A percentile compares a stretch with the other conserved stretches of the same genome.
Evolutionary conservation across 2,329 filamentous ascomycete genomes (phyloP).

Genomic region (Botrytis galanthina): DNA sequence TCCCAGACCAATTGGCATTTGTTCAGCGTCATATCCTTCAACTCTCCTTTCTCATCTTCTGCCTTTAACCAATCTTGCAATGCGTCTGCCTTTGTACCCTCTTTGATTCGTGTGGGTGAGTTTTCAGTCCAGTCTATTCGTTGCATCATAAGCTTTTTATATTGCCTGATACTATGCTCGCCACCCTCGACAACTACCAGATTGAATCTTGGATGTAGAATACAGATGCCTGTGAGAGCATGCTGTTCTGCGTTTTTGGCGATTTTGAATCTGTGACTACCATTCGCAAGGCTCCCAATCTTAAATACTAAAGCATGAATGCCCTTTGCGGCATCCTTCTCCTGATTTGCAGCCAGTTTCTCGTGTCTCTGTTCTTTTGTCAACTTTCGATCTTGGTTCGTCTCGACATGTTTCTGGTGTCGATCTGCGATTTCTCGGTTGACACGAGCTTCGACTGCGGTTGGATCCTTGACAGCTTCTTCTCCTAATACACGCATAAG

Average conservation of each 20-base stretch:
- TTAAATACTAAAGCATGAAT: slow-evolving; percentile 86
- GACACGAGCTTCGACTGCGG: slow-evolving; percentile 91
- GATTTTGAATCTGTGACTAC: slow-evolving; percentile 91
- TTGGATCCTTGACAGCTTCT: slow-evolving; percentile 85
- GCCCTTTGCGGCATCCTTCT: slow-evolving; percentile 82
- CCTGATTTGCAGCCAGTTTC: slow-evolving; percentile 79
- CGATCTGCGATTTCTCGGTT: slow-evolving; percentile 91
- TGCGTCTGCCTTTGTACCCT: slow-evolving; percentile 61
- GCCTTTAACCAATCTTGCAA: slow-evolving; percentile 75
- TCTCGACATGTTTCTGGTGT: slow-evolving; percentile 69
- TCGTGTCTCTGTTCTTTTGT: slow-evolving; percentile 84
- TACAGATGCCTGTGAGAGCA: slow-evolving; percentile 81
- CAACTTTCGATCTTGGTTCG: slow-evolving; percentile 82
- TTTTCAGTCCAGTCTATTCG: slow-evolving; percentile 97
- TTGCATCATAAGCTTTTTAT: slow-evolving; percentile 89
- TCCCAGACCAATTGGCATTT: slow-evolving; percentile 85
- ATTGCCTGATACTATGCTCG: slow-evolving; percentile 74
- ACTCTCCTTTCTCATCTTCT: slow-evolving; percentile 71
- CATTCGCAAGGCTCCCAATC: slow-evolving; percentile 84
- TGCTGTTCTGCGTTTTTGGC: slow-evolving; percentile 89
- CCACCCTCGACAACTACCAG: slow-evolving; percentile 92
- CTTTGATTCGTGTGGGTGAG: slow-evolving; percentile 61
- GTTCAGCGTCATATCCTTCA: slow-evolving; percentile 81
- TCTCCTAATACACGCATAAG: slow-evolving; percentile 96
- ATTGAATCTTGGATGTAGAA: slow-evolving; percentile 87